These are phyloP conservation scores for Tremellales sp. DNA, from an alignment of 1,284 basidiomycete species.

Conservation along the genomic window DNA sequence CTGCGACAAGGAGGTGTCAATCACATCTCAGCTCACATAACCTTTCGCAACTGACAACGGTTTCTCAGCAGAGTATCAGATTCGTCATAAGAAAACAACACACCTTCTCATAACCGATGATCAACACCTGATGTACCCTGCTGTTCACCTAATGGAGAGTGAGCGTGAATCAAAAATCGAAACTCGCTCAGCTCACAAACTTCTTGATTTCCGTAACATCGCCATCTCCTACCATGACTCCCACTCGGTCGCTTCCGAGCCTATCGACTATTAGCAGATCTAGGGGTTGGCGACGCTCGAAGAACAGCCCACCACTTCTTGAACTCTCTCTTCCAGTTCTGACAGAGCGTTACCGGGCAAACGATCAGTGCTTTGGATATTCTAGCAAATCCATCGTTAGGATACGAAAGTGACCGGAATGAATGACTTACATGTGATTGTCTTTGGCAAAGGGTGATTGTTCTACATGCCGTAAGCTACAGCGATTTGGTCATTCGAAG, in stretches of 20 bases:
- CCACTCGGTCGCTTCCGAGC: no score
- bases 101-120: constrained; percentile 87
- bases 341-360: constrained; percentile 88
- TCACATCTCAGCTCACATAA: constrained; percentile 57
- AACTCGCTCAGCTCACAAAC: constrained; percentile 67
- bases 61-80: neutral
- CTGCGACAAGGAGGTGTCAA: neutral
- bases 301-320: constrained; percentile 83
- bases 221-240: constrained; percentile 75
- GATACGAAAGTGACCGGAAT: neutral
- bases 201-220: constrained; percentile 62
- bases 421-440: constrained; percentile 50
- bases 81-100: constrained; percentile 10
- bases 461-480: constrained; percentile 33
- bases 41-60: constrained; percentile 60
- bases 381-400: constrained; percentile 50
- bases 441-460: constrained; percentile 73
- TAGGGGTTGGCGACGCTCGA: no score
- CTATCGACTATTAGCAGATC: no score
- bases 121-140: constrained; percentile 71
- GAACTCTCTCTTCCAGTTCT: constrained; percentile 97
- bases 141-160: constrained; percentile 48
- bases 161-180: neutral
- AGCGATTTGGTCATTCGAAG: neutral
- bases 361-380: constrained; percentile 82